phyloP scores from a whole-genome alignment of 2,329 filamentous ascomycete species.

The Colletotrichum chrysophilum region DNA sequence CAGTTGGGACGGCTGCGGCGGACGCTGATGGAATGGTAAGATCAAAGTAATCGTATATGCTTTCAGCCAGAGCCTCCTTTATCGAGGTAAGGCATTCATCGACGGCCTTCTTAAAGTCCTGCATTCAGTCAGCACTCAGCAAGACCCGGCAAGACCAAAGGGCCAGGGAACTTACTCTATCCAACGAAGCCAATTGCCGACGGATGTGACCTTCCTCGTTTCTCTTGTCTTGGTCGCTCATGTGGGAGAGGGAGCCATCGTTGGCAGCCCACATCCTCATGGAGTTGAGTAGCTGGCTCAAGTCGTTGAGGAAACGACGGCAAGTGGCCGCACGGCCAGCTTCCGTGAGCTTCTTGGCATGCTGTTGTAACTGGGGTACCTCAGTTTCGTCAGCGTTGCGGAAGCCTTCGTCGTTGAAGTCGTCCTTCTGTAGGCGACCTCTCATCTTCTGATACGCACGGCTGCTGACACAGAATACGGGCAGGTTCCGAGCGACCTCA shows the following conservation, averaged over 20 bases:
- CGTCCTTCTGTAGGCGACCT: conserved; percentile 59
- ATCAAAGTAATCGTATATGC: conserved; percentile 27
- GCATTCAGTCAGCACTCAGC: not conserved
- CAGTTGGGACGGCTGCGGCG: conserved; percentile 21
- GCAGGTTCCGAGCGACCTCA: conserved; percentile 57
- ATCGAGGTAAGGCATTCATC: conserved; percentile 21
- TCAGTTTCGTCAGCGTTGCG: conserved; percentile 57
- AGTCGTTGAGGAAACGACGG: conserved; percentile 26
- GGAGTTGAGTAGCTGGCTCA: conserved; percentile 28
- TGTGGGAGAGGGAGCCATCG: conserved; percentile 20
- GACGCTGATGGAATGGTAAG: conserved; percentile 22
- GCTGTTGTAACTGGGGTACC: conserved; percentile 62
- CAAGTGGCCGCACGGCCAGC: conserved; percentile 22
- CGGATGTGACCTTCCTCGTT: conserved; percentile 19
- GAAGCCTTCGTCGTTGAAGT: conserved; percentile 55
- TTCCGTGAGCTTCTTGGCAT: conserved; percentile 32
- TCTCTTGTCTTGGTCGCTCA: conserved; percentile 22
- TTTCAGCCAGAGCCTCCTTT: conserved; percentile 21
- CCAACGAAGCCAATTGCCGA: conserved; percentile 17
- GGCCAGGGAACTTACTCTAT: not conserved
- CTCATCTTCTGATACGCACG: conserved; percentile 66
- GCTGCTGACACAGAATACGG: conserved; percentile 70
- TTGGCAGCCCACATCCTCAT: conserved; percentile 29
- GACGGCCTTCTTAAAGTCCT: conserved; percentile 24
- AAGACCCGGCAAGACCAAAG: not conserved